Evolutionary conservation across 495 filamentous ascomycete genomes (phyloP).

Genomic region (Lasiosphaeris hirsuta): DNA sequence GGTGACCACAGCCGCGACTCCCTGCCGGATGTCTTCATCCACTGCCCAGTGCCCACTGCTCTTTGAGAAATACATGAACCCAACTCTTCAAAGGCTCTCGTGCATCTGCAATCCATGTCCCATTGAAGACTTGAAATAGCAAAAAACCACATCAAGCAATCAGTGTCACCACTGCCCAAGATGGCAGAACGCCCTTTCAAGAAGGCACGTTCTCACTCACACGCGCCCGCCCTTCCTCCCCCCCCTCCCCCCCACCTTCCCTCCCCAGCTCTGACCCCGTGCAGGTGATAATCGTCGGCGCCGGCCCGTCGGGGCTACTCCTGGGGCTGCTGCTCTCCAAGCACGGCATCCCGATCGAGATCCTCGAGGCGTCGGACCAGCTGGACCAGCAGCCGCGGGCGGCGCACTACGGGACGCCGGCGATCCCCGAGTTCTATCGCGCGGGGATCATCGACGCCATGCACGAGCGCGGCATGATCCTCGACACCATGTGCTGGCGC

Average conservation of each 20-base stretch:
- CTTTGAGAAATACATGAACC: too few species aligned
- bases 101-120: too few species aligned
- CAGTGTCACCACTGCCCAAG: neutral
- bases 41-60: too few species aligned
- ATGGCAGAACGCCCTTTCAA: conserved; percentile 3
- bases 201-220: neutral
- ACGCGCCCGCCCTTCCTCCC: too few species aligned
- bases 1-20: too few species aligned
- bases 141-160: too few species aligned
- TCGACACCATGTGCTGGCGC: conserved; percentile 52
- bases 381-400: conserved; percentile 56
- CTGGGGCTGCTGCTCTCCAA: conserved; percentile 54
- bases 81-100: too few species aligned
- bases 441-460: conserved; percentile 57
- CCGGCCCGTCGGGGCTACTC: conserved; percentile 57
- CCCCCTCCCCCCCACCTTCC: too few species aligned
- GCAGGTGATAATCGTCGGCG: conserved; percentile 48
- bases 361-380: conserved; percentile 50
- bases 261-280: neutral
- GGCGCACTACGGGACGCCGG: conserved; percentile 51
- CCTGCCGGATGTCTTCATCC: too few species aligned
- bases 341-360: conserved; percentile 50
- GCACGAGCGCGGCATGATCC: conserved; percentile 43
- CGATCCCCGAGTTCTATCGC: conserved; percentile 51
- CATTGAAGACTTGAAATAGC: too few species aligned